Conservation (phyloP, 495 filamentous ascomycete genomes). For the Aspergillus affinis region DNA sequence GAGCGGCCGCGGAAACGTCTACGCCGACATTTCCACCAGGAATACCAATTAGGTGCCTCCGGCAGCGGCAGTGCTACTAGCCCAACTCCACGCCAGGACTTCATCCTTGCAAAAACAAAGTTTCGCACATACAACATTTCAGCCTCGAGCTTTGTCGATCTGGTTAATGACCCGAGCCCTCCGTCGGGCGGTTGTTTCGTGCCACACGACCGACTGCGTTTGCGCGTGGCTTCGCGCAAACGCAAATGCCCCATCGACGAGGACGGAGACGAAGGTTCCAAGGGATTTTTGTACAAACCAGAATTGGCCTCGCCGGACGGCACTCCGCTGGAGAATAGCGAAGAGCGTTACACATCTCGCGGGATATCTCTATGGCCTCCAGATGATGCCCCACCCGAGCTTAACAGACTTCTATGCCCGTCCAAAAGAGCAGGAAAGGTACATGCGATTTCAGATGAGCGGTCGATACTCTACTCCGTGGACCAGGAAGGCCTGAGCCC, state of each 20-base stretch:
- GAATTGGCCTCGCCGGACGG: slow-evolving; percentile 31
- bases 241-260: slow-evolving; percentile 40
- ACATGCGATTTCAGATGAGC: slow-evolving; percentile 58
- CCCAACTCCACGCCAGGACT: slow-evolving; percentile 40
- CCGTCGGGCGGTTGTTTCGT: slow-evolving; percentile 29
- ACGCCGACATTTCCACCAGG: slow-evolving; percentile 40
- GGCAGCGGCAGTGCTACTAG: slow-evolving; percentile 26
- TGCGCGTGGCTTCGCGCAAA: slow-evolving; percentile 51
- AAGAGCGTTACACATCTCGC: slow-evolving; percentile 50
- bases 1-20: slow-evolving; percentile 40
- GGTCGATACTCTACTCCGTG: slow-evolving; percentile 54
- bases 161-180: slow-evolving; percentile 57
- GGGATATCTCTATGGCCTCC: slow-evolving; percentile 61
- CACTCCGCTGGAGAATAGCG: slow-evolving; percentile 29
- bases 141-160: slow-evolving; percentile 62
- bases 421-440: slow-evolving; percentile 47
- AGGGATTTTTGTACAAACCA: slow-evolving; percentile 35
- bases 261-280: slow-evolving; percentile 33
- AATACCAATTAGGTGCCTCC: slow-evolving; percentile 40
- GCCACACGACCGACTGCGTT: slow-evolving; percentile 49
- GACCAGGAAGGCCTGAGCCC: slow-evolving; percentile 46
- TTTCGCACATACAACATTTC: slow-evolving; percentile 59
- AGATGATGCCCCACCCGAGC: slow-evolving; percentile 41
- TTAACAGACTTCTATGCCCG: slow-evolving; percentile 60
- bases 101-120: slow-evolving; percentile 58